phyloP scores from a whole-genome alignment of 2,329 filamentous ascomycete genomes.

The Exserohilum turcica region DNA sequence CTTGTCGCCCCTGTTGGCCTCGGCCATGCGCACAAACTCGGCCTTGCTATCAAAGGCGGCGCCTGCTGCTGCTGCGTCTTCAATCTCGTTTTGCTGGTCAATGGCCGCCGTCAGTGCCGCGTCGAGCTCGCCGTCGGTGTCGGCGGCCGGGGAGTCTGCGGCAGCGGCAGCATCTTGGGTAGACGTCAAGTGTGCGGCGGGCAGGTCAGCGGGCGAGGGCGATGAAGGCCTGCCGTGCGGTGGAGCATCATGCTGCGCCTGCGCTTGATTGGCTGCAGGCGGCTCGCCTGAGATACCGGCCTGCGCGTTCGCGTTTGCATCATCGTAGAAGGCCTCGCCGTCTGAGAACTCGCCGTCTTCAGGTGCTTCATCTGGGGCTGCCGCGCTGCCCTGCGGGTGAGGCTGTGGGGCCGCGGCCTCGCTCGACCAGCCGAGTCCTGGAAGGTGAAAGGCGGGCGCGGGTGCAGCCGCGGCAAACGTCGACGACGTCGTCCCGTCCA shows the following conservation, averaged over 20 bases:
- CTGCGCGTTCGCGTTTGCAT: conserved; percentile 27
- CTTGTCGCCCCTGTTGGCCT: conserved; percentile 54
- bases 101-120: conserved; percentile 22
- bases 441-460: conserved; percentile 38
- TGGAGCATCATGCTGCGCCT: conserved; percentile 28
- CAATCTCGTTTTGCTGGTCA: conserved; percentile 16
- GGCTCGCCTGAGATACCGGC: conserved; percentile 13
- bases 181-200: conserved; percentile 26
- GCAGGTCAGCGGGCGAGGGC: conserved; percentile 31
- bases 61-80: conserved; percentile 7
- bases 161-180: conserved; percentile 27
- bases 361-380: conserved; percentile 24
- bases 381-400: conserved; percentile 21
- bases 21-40: conserved; percentile 53
- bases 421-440: conserved; percentile 44
- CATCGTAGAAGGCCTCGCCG: conserved; percentile 37
- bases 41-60: conserved; percentile 34
- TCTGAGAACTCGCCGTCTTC: conserved; percentile 46
- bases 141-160: conserved; percentile 18
- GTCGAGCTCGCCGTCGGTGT: conserved; percentile 24
- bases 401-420: conserved; percentile 28
- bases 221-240: conserved; percentile 36
- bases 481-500: conserved; percentile 21
- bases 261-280: conserved; percentile 28
- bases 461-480: conserved; percentile 30